Evolutionary conservation across 75 land plant species (phyloP), one percentile per base, ranked within the genome.

Genomic region (Cunninghamia lanceolata): DNA sequence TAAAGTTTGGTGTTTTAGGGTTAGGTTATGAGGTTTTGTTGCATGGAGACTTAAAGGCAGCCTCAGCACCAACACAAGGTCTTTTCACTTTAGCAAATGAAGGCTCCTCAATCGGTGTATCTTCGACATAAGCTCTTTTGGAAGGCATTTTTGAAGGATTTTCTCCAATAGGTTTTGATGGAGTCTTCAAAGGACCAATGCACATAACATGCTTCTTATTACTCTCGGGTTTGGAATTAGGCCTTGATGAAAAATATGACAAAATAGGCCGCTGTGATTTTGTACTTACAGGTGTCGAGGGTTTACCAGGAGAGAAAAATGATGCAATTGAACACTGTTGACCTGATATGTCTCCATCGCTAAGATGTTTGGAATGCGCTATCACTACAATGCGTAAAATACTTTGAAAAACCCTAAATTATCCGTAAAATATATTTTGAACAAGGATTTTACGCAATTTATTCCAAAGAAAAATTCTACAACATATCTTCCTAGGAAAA

Each of bases 331-430:
- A 90, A 70, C 92, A 86, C 66, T 92, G 95, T 53, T 86, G 89
- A 78, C 89, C 91, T 11, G 95, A 91, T 34, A 91, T 92, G 7
- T 89, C 85, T 17, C 95, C 93, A n/a, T 88, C 91, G 92, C 91
- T 92, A 28, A 32, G 63, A 17, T 89, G 90, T 46, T 90, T 91
- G 6, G 93, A 87, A 6, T 89, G 78, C 35, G 90, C 85, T 88
- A 87, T 93, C 78, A 38, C 34, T 38, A 16, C 3, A 36, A 38
- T 36, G 1, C 14, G 19, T 5, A 16, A 38, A 76, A 71, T 32
- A 4, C 4, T 76, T 19, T 76, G 34, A 5, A 76, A 74, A 38
- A 36, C 39, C 4, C 0, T 19, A 9, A 21, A 59, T 59, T 25
- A 3, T 19, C 21, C 28, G 17, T 19, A 2, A 21, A 59, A 50